phyloP scores from a whole-genome alignment of 2,329 filamentous ascomycete species.

The Magnaporthiopsis rhizophila region DNA sequence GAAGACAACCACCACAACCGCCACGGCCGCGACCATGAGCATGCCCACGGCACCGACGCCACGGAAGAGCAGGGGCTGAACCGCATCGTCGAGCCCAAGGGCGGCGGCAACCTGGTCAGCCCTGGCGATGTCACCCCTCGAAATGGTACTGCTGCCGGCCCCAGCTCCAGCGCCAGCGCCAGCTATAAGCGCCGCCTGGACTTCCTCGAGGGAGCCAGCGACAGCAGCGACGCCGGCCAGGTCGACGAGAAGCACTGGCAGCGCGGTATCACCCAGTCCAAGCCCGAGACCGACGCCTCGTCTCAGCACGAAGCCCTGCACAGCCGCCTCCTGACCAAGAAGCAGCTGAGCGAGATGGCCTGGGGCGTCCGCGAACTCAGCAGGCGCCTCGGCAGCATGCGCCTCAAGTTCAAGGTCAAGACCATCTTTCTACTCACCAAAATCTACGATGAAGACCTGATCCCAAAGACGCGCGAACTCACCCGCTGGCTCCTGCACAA shows the following conservation, averaged over 20 bases:
- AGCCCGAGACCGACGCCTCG: slow-evolving; percentile 29
- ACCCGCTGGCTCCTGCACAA: slow-evolving; percentile 72
- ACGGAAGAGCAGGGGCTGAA: slow-evolving; percentile 18
- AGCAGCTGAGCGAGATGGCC: slow-evolving; percentile 92
- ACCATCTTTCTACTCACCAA: slow-evolving; percentile 87
- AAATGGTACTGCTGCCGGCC: not conserved
- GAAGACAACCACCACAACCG: slow-evolving; percentile 10
- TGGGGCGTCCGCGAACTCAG: slow-evolving; percentile 89
- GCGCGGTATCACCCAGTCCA: slow-evolving; percentile 13
- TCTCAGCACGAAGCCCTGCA: slow-evolving; percentile 27
- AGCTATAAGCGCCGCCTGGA: slow-evolving; percentile 5
- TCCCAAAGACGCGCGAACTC: slow-evolving; percentile 69
- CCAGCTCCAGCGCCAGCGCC: slow-evolving; percentile 1
- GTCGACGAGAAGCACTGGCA: slow-evolving; percentile 50
- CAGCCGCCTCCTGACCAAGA: slow-evolving; percentile 82
- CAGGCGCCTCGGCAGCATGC: slow-evolving; percentile 74
- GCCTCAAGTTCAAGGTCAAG: slow-evolving; percentile 71
- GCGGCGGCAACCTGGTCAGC: slow-evolving; percentile 15
- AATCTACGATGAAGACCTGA: slow-evolving; percentile 74
- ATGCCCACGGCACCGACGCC: slow-evolving; percentile 13
- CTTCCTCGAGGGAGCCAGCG: slow-evolving; percentile 23
- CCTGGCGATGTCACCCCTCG: not conserved
- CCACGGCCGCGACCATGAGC: slow-evolving; percentile 11
- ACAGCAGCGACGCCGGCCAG: slow-evolving; percentile 39
- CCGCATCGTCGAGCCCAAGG: slow-evolving; percentile 27